A percentile compares a stretch with the other conserved stretches of the same genome.
Evolutionary conservation across 225 moss, liverwort and hornwort genomes (phyloP).

Genomic region (Polytrichum formosum): DNA sequence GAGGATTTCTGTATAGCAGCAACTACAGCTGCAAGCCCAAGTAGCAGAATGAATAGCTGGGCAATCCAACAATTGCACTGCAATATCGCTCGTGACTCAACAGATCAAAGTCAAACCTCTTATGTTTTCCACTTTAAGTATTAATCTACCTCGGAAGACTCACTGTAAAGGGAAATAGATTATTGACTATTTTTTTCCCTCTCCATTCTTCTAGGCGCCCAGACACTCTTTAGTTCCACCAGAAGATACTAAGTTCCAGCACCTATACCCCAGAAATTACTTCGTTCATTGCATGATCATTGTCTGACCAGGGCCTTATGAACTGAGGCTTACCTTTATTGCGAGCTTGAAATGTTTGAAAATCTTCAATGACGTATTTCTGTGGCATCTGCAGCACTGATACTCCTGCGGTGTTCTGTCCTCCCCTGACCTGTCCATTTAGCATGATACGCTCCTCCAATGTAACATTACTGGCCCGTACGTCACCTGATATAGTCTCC

Average conservation of each 20-base stretch:
- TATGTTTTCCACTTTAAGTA: too few relatives aligned
- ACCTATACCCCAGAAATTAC: too few relatives aligned
- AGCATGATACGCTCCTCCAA: background rate
- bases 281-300: too few relatives aligned
- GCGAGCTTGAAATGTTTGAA: slow-evolving; percentile 31
- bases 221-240: too few relatives aligned
- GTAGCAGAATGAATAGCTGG: slow-evolving; percentile 5
- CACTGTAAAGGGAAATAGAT: too few relatives aligned
- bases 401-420: background rate
- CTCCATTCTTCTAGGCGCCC: too few relatives aligned
- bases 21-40: slow-evolving; percentile 25
- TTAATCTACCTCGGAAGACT: too few relatives aligned
- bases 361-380: slow-evolving; percentile 19
- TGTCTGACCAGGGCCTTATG: background rate
- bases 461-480: slow-evolving; percentile 14
- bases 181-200: too few relatives aligned
- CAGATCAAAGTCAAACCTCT: too few relatives aligned
- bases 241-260: too few relatives aligned
- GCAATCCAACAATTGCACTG: background rate
- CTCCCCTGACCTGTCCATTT: background rate
- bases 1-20: slow-evolving; percentile 10
- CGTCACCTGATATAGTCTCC: slow-evolving; percentile 7
- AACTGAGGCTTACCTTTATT: slow-evolving; percentile 26
- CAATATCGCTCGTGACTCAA: background rate
- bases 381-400: background rate